These are phyloP conservation scores for Opeltia flavorubescens DNA, from an alignment of 495 filamentous ascomycete genomes.

Conservation along the genomic window DNA sequence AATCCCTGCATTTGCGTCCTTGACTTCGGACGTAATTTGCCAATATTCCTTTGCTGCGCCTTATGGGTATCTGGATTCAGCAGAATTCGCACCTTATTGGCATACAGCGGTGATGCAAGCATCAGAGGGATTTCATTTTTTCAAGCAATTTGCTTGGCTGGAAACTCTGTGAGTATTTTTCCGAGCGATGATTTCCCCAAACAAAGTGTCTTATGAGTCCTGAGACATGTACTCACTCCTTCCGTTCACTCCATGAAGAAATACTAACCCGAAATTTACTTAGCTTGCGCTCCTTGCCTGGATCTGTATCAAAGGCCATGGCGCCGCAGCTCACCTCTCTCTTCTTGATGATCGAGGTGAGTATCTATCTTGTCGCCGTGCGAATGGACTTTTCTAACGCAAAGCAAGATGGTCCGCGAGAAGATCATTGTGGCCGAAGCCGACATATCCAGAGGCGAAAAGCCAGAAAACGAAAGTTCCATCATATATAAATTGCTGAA, in stretches of 20 bases:
- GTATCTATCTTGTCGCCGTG: not conserved
- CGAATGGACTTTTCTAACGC: not conserved
- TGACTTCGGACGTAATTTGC: slow-evolving; percentile 21
- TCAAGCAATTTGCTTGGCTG: slow-evolving; percentile 16
- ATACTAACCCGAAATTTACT: too few relatives aligned
- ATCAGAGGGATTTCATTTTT: slow-evolving; percentile 24
- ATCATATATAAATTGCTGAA: slow-evolving; percentile 13
- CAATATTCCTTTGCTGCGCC: slow-evolving; percentile 12
- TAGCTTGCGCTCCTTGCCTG: slow-evolving; percentile 10
- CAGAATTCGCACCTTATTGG: slow-evolving; percentile 8
- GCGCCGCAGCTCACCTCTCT: slow-evolving; percentile 7
- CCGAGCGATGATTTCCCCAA: too few relatives aligned
- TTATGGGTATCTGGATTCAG: slow-evolving; percentile 8
- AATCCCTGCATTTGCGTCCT: slow-evolving; percentile 24
- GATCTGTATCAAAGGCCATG: slow-evolving; percentile 3
- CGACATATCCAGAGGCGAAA: slow-evolving; percentile 2
- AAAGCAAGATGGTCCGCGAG: slow-evolving; percentile 5
- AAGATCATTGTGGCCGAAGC: slow-evolving; percentile 4
- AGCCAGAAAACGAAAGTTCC: slow-evolving; percentile 4
- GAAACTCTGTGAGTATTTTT: too few relatives aligned
- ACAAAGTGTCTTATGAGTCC: too few relatives aligned
- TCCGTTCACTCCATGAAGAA: too few relatives aligned
- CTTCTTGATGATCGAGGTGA: slow-evolving; percentile 2
- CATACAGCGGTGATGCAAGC: slow-evolving; percentile 5
- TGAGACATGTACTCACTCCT: too few relatives aligned